phyloP scores from a whole-genome alignment of 2,329 filamentous ascomycete species.

The Aspergillus costaricaensis region DNA sequence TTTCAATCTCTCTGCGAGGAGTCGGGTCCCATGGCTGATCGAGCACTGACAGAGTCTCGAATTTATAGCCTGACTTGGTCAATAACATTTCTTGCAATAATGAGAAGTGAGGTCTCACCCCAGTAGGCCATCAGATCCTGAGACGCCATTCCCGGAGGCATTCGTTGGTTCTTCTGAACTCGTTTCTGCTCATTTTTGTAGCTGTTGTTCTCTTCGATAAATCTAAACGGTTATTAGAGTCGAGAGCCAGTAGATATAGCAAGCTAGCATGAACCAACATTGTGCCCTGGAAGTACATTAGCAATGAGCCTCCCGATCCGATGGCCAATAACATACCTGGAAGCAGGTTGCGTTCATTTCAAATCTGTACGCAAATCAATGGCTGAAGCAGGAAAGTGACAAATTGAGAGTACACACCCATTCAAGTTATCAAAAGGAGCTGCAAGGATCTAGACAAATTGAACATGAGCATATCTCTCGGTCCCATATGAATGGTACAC shows the following conservation, averaged over 20 bases:
- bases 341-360: conserved; percentile 95
- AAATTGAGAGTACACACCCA: conserved; percentile 55
- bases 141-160: conserved; percentile 58
- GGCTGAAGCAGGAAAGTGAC: neutral
- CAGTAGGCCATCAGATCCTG: conserved; percentile 89
- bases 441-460: conserved; percentile 70
- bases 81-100: neutral
- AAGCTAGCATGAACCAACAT: conserved; percentile 46
- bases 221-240: conserved; percentile 55
- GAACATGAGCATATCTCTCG: neutral
- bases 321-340: conserved; percentile 60
- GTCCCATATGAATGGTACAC: neutral
- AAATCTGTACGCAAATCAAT: conserved; percentile 60
- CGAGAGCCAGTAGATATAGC: neutral
- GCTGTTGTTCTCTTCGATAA: conserved; percentile 86
- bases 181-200: conserved; percentile 66
- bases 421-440: conserved; percentile 79
- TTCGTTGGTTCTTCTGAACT: conserved; percentile 55
- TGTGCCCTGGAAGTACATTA: conserved; percentile 49
- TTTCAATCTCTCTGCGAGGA: conserved; percentile 75
- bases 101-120: conserved; percentile 58
- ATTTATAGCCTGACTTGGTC: conserved; percentile 77
- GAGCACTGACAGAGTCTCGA: conserved; percentile 81
- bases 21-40: conserved; percentile 73
- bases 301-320: conserved; percentile 10